These are phyloP conservation scores for Exidia glandulosa DNA, from an alignment of 768 basidiomycete genomes.

Conservation along the genomic window DNA sequence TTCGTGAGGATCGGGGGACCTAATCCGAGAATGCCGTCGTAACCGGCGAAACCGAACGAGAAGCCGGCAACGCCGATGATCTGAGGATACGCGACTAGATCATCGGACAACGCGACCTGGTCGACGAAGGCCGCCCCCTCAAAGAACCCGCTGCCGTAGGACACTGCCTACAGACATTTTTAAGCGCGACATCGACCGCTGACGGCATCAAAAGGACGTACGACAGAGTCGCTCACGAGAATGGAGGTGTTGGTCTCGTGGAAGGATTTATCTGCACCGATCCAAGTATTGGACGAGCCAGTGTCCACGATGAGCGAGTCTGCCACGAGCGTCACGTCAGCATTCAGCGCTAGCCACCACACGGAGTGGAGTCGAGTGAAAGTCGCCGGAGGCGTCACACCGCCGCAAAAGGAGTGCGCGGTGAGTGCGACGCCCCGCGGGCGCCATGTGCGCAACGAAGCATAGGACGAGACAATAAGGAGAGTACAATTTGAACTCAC, in stretches of 20 bases:
- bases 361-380: too few species aligned
- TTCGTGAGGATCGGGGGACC: conserved; percentile 36
- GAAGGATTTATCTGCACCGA: conserved; percentile 40
- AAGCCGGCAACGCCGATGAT: conserved; percentile 40
- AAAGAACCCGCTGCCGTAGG: conserved; percentile 3
- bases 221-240: conserved; percentile 29
- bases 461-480: too few species aligned
- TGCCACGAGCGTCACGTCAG: too few species aligned
- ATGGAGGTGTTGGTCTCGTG: conserved; percentile 27
- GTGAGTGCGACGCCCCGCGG: too few species aligned
- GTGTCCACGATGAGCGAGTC: conserved; percentile 21
- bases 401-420: too few species aligned
- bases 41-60: conserved; percentile 33
- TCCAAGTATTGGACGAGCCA: conserved; percentile 43
- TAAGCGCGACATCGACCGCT: conserved; percentile 17
- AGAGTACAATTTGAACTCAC: too few species aligned
- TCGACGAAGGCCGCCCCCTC: conserved; percentile 5
- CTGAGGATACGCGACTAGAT: conserved; percentile 34
- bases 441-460: too few species aligned
- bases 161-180: conserved; percentile 8
- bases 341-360: too few species aligned
- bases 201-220: conserved; percentile 13
- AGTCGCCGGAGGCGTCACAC: too few species aligned
- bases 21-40: conserved; percentile 42
- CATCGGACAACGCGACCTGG: conserved; percentile 11